Conservation (phyloP, 345 rosid genomes). For the Microcos paniculata region DNA sequence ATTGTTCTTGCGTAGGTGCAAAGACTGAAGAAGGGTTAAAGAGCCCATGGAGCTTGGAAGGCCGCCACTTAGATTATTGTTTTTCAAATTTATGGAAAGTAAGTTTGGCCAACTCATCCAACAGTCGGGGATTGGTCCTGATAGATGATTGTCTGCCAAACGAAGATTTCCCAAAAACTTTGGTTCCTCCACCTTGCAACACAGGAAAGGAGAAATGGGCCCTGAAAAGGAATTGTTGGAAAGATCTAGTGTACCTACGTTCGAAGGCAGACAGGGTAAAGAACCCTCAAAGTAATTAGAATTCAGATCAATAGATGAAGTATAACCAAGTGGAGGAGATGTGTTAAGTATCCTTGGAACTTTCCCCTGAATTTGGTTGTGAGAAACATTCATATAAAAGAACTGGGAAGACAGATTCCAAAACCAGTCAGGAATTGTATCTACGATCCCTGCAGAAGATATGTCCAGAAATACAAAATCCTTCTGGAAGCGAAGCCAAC, state of each 20-base stretch:
- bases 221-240: constrained; percentile 29
- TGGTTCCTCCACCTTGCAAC: neutral
- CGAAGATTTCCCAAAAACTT: constrained; percentile 4
- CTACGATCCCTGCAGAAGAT: constrained; percentile 12
- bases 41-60: constrained; percentile 24
- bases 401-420: constrained; percentile 9
- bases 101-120: constrained; percentile 19
- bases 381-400: neutral
- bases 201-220: constrained; percentile 15
- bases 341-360: neutral
- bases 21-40: constrained; percentile 10
- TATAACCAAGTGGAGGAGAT: neutral
- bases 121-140: constrained; percentile 26
- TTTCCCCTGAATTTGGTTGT: constrained; percentile 20
- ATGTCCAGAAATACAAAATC: constrained; percentile 10
- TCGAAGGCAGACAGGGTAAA: constrained; percentile 7
- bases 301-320: constrained; percentile 9
- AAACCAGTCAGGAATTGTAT: constrained; percentile 25
- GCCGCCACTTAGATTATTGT: constrained; percentile 17
- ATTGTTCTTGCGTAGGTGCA: constrained; percentile 15
- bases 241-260: constrained; percentile 7
- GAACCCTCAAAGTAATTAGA: constrained; percentile 22
- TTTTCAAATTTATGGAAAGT: neutral
- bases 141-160: constrained; percentile 16
- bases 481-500: constrained; percentile 18